Base-by-base conservation (phyloP, 495 filamentous ascomycete genomes). In the Hypoxylon cercidicola region DNA sequence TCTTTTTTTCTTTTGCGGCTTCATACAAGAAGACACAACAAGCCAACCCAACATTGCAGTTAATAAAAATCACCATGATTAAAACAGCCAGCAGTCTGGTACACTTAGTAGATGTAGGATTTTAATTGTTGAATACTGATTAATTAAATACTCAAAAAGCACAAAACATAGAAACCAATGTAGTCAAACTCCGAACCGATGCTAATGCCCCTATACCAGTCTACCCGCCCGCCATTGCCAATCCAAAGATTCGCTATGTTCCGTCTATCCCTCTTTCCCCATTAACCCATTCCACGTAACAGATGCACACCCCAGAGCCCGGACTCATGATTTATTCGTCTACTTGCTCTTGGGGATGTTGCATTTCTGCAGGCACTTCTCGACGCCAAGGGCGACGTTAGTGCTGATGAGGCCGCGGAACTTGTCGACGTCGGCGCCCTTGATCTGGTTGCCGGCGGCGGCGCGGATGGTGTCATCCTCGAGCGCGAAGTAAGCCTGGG, bases 401-500 rank as follows among this genome's bases (percentile, higher is more conserved):
- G 70, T 69, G 28, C 82, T 83, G 23, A 86, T 81, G 20, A 62
- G 19, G 0, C 66, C 71, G 43, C 75, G 59, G 72, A 85, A 81
- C 47, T 72, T 63, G 32, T 79, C 75, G 13, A 86, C 66, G 66
- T 85, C 74, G 32, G 73, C 71, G 12, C 79, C 78, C 44, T 76
- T 73, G 54, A 85, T 68, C 6, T 60, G 70, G 43, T 72, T 69
- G 5, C 75, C 75, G 44, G 74, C 71, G 0, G 82, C 79, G 13
- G 83, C 77, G 25, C 78, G 62, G 25, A 86, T 67, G 43, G 83
- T 75, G 37, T 78, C 75, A 18, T 66, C 60, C 23, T 78, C 69
- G 5, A 84, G 68, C 4, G 71, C 76, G 54, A 85, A 82, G 75
- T 83, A 84, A 13, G 75, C 79, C 72, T 85, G 75, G 49, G 82